phyloP scores from a whole-genome alignment of 208 protist genomes.

The Crithidia expoeki region DNA sequence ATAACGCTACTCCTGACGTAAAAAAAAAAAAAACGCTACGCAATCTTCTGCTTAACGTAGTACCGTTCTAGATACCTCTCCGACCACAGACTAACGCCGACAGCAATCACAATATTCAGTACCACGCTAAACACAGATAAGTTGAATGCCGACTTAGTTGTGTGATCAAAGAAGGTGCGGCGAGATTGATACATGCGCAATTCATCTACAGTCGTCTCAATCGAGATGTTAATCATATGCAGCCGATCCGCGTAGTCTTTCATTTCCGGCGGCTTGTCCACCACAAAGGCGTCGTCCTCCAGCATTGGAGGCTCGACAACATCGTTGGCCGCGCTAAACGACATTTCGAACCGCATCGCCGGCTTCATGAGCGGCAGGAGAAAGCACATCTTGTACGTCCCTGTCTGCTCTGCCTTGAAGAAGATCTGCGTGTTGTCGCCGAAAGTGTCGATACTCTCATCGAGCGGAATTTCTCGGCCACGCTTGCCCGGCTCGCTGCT shows the following conservation, averaged over 20 bases:
- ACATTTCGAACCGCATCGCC: constrained; percentile 65
- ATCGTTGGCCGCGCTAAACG: constrained; percentile 67
- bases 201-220: constrained; percentile 67
- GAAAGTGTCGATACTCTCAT: constrained; percentile 46
- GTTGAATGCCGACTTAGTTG: constrained; percentile 50
- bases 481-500: constrained; percentile 33
- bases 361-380: constrained; percentile 56
- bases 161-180: constrained; percentile 57
- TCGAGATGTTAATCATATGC: constrained; percentile 61
- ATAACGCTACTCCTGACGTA: no score
- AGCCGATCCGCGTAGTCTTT: constrained; percentile 62
- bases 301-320: constrained; percentile 49
- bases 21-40: constrained; percentile 27
- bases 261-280: constrained; percentile 72
- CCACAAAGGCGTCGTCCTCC: constrained; percentile 56
- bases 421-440: constrained; percentile 53
- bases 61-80: constrained; percentile 65
- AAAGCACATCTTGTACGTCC: constrained; percentile 75
- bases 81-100: constrained; percentile 44
- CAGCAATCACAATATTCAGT: constrained; percentile 59
- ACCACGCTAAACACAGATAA: constrained; percentile 50
- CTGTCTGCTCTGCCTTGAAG: constrained; percentile 66
- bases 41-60: constrained; percentile 73
- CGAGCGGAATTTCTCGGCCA: constrained; percentile 31
- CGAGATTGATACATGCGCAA: constrained; percentile 61